Base-by-base conservation (phyloP, 257 asterid genomes). In the Solanum clarkiae region DNA sequence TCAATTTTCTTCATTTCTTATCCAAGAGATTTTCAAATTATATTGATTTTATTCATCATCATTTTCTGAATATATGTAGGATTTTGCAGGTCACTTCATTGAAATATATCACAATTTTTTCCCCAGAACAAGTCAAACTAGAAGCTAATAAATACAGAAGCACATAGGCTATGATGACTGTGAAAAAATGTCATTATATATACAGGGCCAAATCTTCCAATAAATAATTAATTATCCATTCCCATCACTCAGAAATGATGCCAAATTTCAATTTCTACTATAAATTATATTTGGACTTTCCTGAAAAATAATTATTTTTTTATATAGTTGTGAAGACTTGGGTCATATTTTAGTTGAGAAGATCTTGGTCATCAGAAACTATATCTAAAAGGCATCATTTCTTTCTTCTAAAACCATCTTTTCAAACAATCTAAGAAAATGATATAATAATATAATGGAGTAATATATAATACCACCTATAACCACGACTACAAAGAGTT, bases 131-230 rank as follows among this genome's bases (percentile, higher is more conserved):
- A 85, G 85, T 88, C 87, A 88, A 88, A 86, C 82, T 53, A 22
- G 63, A n/a, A 86, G 85, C 88, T 55, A 84, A 44, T 55, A 84
- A 44, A 84, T 44, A 40, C 40, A 32, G 80, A 79, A 56, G 3
- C 11, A 51, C 32, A 70, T 55, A 68, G 57, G 86, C 45, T 47
- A 87, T 86, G 84, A 84, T 88, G 84, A 74, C 90, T 79, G 88
- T 26, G 53, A 53, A 74, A 29, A 75, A 51, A 75, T 60, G 72
- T 83, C 88, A 72, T 56, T 62, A 81, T 65, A 80, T 75, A 65
- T 55, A 10, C 29, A 26, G 86, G 55, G 36, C 59, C 82, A 84
- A 84, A 24, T 55, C 44, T 79, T 55, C 29, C 22, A 79, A 79
- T 79, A 79, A 79, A 51, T 75, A 22, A 75, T 49, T 79, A 79